A percentile compares a stretch with the other conserved stretches of the same genome.
phyloP scores from a whole-genome alignment of 2,329 filamentous ascomycete genomes.

The Capronia epimyces region DNA sequence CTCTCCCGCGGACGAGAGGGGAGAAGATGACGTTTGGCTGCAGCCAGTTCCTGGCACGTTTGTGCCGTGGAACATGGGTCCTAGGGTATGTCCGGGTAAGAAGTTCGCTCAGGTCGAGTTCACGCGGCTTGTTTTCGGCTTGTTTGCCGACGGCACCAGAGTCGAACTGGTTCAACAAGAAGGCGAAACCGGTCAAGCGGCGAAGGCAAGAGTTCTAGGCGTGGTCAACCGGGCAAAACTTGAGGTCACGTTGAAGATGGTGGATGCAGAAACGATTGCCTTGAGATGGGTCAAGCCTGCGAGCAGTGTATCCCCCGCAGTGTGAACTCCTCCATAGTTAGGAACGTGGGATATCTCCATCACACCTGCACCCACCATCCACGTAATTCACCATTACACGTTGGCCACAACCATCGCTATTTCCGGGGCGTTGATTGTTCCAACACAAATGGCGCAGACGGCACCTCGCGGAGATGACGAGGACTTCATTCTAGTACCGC shows the following conservation, averaged over 20 bases:
- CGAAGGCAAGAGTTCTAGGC: constrained; percentile 4
- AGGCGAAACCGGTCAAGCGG: constrained; percentile 12
- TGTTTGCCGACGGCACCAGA: constrained; percentile 17
- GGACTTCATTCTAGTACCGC: constrained; percentile 11
- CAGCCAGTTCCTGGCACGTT: constrained; percentile 28
- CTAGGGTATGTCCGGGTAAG: constrained; percentile 33
- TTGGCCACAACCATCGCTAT: no score
- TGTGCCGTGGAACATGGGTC: constrained; percentile 33
- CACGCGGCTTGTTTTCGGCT: constrained; percentile 31
- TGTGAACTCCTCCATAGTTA: no score
- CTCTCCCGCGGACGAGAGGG: constrained; percentile 31
- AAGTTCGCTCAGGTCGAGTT: constrained; percentile 38
- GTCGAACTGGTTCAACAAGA: constrained; percentile 14
- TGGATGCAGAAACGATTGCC: constrained; percentile 8
- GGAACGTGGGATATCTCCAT: no score
- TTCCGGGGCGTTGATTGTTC: no score
- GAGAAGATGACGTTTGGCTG: constrained; percentile 45
- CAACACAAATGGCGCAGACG: no score
- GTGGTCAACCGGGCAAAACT: constrained; percentile 14
- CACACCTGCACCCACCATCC: no score
- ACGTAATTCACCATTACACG: no score
- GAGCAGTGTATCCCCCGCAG: no score
- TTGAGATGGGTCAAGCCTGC: constrained; percentile 12
- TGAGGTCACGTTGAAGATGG: constrained; percentile 20
- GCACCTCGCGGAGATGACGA: not conserved